Percentiles rank a stretch among this genome's conserved stretches.
These are phyloP conservation scores for Flaveria linearis DNA, from an alignment of 129 eudicot genomes.

Conservation along the genomic window DNA sequence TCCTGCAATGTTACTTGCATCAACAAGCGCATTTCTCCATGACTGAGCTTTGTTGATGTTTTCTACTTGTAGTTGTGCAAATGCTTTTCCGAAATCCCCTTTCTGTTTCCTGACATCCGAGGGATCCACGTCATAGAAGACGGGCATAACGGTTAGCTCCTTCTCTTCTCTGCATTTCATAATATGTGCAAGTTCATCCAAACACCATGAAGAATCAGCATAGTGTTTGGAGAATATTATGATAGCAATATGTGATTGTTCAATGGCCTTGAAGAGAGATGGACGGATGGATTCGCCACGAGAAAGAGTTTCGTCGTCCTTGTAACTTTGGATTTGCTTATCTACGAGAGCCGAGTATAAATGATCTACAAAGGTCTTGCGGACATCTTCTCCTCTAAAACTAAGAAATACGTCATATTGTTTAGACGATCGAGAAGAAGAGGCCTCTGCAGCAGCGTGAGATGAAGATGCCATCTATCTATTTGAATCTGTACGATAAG, in stretches of 20 bases:
- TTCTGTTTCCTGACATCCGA: neutral
- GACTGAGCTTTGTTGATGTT: too few relatives aligned
- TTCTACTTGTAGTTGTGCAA: too few relatives aligned
- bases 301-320: neutral
- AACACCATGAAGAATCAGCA: conserved; percentile 6
- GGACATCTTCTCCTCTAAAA: neutral
- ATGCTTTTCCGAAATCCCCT: neutral
- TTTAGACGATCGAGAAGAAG: too few relatives aligned
- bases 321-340: neutral
- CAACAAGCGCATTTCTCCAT: too few relatives aligned
- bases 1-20: too few relatives aligned
- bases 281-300: neutral
- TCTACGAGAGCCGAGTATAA: neutral
- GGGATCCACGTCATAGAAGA: neutral
- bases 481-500: too few relatives aligned
- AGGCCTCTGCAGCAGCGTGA: too few relatives aligned
- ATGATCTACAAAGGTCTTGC: neutral
- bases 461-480: too few relatives aligned
- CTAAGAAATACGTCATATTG: neutral
- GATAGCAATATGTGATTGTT: neutral
- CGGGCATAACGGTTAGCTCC: neutral
- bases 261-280: neutral
- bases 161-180: neutral
- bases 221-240: neutral
- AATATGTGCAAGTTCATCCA: neutral